A percentile compares a stretch with the other conserved stretches of the same genome.
These are phyloP conservation scores for Chondrus crispus DNA, from an alignment of 23 red algal species.

Conservation along the genomic window DNA sequence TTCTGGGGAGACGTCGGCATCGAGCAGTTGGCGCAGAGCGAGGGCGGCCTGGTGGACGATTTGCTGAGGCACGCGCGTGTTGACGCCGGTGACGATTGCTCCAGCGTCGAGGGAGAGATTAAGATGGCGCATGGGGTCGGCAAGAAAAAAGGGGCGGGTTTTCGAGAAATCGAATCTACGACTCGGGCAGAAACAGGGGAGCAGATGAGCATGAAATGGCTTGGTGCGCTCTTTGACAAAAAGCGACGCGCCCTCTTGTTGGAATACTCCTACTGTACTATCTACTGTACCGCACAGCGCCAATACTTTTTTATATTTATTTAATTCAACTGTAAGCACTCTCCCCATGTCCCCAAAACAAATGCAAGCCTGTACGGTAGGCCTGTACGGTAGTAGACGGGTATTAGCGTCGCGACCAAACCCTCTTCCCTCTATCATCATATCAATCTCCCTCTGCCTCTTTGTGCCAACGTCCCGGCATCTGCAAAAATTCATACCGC, in stretches of 20 bases:
- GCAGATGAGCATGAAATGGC: too few relatives aligned
- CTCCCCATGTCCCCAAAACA: not conserved
- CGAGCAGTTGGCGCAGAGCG: constrained; percentile 33
- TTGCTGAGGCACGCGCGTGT: constrained; percentile 44
- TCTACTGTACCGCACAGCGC: too few relatives aligned
- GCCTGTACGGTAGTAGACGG: too few relatives aligned
- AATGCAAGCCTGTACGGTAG: not conserved
- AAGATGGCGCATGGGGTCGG: not conserved
- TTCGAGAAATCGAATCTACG: not conserved
- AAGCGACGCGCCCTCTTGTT: too few relatives aligned
- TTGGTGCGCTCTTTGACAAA: too few relatives aligned
- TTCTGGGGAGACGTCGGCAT: constrained; percentile 18
- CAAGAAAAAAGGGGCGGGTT: not conserved
- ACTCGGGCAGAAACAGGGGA: too few relatives aligned
- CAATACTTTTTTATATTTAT: too few relatives aligned
- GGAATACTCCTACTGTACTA: too few relatives aligned
- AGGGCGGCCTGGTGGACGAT: constrained; percentile 62
- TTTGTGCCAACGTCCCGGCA: not conserved
- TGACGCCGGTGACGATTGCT: constrained; percentile 27
- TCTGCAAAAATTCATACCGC: constrained; percentile 9
- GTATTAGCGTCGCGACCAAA: too few relatives aligned
- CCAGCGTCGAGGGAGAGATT: constrained; percentile 17
- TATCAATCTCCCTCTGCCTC: too few relatives aligned
- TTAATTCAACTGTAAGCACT: too few relatives aligned
- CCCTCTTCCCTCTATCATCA: too few relatives aligned